Evolutionary conservation across 1,284 basidiomycete genomes (phyloP).

Genomic region (Cutaneotrichosporon daszewskae): DNA sequence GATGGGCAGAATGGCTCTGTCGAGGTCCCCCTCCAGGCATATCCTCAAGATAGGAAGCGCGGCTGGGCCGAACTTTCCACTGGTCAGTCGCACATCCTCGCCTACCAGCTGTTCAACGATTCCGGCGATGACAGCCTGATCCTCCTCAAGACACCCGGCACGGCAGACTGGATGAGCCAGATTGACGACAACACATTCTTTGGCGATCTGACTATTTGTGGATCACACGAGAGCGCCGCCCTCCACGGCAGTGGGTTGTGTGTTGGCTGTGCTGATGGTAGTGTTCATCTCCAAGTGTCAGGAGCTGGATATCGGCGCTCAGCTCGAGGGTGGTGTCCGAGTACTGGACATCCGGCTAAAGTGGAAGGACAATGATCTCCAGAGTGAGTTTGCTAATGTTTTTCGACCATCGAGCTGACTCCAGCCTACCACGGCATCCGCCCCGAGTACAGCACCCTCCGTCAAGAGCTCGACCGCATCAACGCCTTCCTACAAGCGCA

Average conservation of each 20-base stretch:
- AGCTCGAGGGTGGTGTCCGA: slow-evolving; percentile 56
- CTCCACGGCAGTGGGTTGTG: slow-evolving; percentile 30
- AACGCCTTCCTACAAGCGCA: slow-evolving; percentile 61
- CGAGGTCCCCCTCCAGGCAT: slow-evolving; percentile 3
- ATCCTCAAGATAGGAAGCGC: slow-evolving; percentile 7
- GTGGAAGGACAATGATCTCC: slow-evolving; percentile 54
- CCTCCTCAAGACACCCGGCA: slow-evolving; percentile 16
- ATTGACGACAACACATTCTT: slow-evolving; percentile 61
- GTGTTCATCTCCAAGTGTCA: slow-evolving; percentile 46
- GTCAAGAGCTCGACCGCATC: slow-evolving; percentile 56
- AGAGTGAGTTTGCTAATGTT: slow-evolving; percentile 24
- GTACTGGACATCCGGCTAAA: slow-evolving; percentile 74
- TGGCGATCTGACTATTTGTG: slow-evolving; percentile 67
- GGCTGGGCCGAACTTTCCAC: slow-evolving; percentile 10
- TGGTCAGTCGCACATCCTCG: background rate
- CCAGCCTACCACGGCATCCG: slow-evolving; percentile 69
- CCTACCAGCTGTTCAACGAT: slow-evolving; percentile 7
- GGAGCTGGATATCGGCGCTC: slow-evolving; percentile 32
- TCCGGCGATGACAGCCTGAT: slow-evolving; percentile 12
- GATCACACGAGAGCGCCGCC: slow-evolving; percentile 50
- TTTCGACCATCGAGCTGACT: background rate
- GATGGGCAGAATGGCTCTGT: background rate
- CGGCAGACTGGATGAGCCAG: slow-evolving; percentile 25
- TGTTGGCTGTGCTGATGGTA: slow-evolving; percentile 4
- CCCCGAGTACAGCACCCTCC: slow-evolving; percentile 59